Percentiles rank a stretch among this genome's conserved stretches.
These are phyloP conservation scores for Fusarium tanahbumbuense DNA, from an alignment of 2,329 filamentous ascomycete genomes.

Conservation along the genomic window DNA sequence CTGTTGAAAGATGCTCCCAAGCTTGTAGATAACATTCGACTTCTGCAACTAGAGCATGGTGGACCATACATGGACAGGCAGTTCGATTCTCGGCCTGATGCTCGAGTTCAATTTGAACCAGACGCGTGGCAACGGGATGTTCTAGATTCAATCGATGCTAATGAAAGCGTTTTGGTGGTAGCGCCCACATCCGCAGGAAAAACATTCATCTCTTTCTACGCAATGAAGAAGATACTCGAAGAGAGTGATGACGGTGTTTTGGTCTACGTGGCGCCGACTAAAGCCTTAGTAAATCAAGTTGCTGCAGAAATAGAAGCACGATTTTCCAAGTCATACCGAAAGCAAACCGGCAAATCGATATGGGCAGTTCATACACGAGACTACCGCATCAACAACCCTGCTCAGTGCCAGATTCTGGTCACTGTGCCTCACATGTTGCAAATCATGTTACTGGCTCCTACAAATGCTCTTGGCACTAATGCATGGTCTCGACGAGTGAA, in stretches of 20 bases:
- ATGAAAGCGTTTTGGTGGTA: slow-evolving; percentile 78
- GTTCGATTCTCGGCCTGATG: slow-evolving; percentile 74
- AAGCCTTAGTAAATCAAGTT: slow-evolving; percentile 86
- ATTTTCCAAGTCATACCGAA: slow-evolving; percentile 74
- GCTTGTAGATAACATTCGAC: slow-evolving; percentile 5
- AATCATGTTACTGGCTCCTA: slow-evolving; percentile 77
- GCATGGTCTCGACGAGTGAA: slow-evolving; percentile 75
- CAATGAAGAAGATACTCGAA: slow-evolving; percentile 80
- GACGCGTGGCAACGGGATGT: slow-evolving; percentile 82
- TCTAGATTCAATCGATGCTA: slow-evolving; percentile 76
- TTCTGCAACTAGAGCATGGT: slow-evolving; percentile 74
- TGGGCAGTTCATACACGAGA: slow-evolving; percentile 85
- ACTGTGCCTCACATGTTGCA: slow-evolving; percentile 83
- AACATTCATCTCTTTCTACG: slow-evolving; percentile 87
- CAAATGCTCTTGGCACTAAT: slow-evolving; percentile 66
- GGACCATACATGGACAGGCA: slow-evolving; percentile 81
- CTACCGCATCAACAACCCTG: slow-evolving; percentile 78
- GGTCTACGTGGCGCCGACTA: slow-evolving; percentile 84
- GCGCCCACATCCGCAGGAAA: slow-evolving; percentile 84
- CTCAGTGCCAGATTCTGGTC: slow-evolving; percentile 78
- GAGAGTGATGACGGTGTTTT: slow-evolving; percentile 75
- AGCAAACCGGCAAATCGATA: slow-evolving; percentile 71
- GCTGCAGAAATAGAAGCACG: slow-evolving; percentile 81
- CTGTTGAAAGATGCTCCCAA: background rate
- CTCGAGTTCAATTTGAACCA: slow-evolving; percentile 76